phyloP scores from a whole-genome alignment of 495 filamentous ascomycete species.

The Talaromyces nanjingensis region DNA sequence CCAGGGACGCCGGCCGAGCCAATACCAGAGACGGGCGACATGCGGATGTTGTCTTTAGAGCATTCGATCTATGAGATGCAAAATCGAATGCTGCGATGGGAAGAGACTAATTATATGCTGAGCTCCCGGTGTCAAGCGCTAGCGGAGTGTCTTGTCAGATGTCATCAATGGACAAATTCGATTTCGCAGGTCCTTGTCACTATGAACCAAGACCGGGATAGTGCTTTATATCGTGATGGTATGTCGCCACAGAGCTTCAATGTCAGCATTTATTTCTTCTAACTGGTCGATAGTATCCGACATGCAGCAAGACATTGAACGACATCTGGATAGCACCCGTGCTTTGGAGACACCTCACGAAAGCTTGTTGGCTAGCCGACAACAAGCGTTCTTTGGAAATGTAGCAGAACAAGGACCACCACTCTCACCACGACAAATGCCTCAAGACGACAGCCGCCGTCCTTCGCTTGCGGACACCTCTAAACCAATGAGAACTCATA shows the following conservation, averaged over 20 bases:
- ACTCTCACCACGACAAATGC: constrained; percentile 84
- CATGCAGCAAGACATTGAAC: constrained; percentile 79
- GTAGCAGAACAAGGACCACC: constrained; percentile 67
- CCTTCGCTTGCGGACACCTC: constrained; percentile 34
- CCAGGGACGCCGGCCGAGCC: constrained; percentile 81
- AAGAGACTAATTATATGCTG: constrained; percentile 74
- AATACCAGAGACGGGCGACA: constrained; percentile 69
- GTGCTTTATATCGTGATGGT: constrained; percentile 53
- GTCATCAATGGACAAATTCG: constrained; percentile 75
- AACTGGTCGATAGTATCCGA: constrained; percentile 51
- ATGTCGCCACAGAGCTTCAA: not conserved
- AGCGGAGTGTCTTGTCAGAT: constrained; percentile 71
- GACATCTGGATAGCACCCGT: constrained; percentile 68
- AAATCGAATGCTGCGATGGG: constrained; percentile 65
- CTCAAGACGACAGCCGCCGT: constrained; percentile 78
- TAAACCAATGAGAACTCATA: constrained; percentile 53
- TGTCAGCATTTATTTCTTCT: not conserved
- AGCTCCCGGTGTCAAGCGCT: constrained; percentile 75
- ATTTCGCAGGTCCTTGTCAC: constrained; percentile 65
- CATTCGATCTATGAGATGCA: constrained; percentile 77
- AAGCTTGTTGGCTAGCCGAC: constrained; percentile 59
- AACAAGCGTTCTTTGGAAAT: constrained; percentile 66
- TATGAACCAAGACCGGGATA: constrained; percentile 61
- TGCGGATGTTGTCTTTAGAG: constrained; percentile 68
- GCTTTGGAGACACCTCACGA: constrained; percentile 74